These are phyloP conservation scores for Pythium scleroteichum DNA, from an alignment of 352 stramenopile genomes.

Conservation along the genomic window DNA sequence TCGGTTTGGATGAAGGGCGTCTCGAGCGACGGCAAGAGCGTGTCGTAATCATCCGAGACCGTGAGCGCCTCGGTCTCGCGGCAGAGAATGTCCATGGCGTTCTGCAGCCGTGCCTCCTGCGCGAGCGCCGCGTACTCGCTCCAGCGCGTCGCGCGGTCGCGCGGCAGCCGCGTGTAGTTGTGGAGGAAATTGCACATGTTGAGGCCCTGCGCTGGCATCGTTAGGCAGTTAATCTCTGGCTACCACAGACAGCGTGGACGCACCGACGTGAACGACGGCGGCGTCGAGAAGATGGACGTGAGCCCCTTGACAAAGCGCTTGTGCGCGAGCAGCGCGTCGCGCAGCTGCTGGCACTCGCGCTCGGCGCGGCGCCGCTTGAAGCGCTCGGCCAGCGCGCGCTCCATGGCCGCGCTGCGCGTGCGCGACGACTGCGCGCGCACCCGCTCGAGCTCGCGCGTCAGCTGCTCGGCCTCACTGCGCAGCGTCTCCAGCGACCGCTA, in stretches of 20 bases:
- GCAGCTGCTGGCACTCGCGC: conserved; percentile 19
- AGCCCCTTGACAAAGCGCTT: conserved; percentile 9
- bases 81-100: conserved; percentile 21
- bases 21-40: conserved; percentile 6
- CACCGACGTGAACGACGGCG: conserved; percentile 9
- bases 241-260: not conserved
- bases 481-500: conserved; percentile 1
- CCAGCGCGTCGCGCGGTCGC: not conserved
- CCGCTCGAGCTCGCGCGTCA: conserved; percentile 14
- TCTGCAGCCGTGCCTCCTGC: conserved; percentile 14
- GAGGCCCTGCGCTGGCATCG: not conserved
- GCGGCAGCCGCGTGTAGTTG: conserved; percentile 6
- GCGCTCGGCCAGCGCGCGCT: conserved; percentile 8
- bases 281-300: conserved; percentile 4
- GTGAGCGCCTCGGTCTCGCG: conserved; percentile 21
- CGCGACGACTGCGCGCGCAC: conserved; percentile 6
- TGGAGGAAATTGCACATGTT: conserved; percentile 10
- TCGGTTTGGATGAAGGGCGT: conserved; percentile 11
- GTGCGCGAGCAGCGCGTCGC: conserved; percentile 13
- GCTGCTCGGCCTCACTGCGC: conserved; percentile 6
- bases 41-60: not conserved
- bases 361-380: conserved; percentile 16
- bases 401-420: not conserved
- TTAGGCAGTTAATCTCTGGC: too few relatives aligned
- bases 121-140: conserved; percentile 5